These are phyloP conservation scores for Alternaria ethzedia DNA, from an alignment of 2,329 filamentous ascomycete species.

Conservation along the genomic window DNA sequence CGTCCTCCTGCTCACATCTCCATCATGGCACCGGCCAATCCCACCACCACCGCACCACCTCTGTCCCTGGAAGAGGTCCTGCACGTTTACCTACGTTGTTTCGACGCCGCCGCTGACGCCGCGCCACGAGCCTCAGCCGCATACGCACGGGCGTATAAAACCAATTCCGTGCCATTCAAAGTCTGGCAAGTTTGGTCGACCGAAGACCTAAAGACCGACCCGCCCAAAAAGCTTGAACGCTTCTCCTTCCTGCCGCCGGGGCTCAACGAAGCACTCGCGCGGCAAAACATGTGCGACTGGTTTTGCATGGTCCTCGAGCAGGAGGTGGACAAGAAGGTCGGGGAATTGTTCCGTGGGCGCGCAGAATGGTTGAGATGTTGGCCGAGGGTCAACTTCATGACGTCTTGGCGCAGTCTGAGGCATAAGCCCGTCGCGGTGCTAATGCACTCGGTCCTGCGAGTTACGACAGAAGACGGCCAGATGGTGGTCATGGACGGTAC, in stretches of 20 bases:
- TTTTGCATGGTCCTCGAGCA: constrained; percentile 4
- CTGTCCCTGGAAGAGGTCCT: constrained; percentile 7
- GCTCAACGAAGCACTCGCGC: neutral
- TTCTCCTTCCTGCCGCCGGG: neutral
- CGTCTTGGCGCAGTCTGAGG: neutral
- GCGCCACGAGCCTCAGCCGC: neutral
- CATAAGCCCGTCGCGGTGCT: neutral
- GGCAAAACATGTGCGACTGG: constrained; percentile 3
- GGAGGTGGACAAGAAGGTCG: neutral
- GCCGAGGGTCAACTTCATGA: neutral
- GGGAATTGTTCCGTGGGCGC: neutral
- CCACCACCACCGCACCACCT: neutral
- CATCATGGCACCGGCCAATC: neutral
- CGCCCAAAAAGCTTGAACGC: neutral
- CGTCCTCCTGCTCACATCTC: neutral
- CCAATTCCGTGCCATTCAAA: neutral
- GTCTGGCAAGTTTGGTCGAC: neutral
- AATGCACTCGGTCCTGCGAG: constrained; percentile 7
- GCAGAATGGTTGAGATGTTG: neutral
- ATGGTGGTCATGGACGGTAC: constrained; percentile 11
- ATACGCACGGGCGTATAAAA: neutral
- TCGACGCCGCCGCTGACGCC: constrained; percentile 10
- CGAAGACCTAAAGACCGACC: neutral
- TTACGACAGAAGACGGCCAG: neutral
- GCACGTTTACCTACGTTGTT: constrained; percentile 7